Evolutionary conservation across 2,329 filamentous ascomycete species (phyloP).

Genomic region (Aspergillus ochraceus): DNA sequence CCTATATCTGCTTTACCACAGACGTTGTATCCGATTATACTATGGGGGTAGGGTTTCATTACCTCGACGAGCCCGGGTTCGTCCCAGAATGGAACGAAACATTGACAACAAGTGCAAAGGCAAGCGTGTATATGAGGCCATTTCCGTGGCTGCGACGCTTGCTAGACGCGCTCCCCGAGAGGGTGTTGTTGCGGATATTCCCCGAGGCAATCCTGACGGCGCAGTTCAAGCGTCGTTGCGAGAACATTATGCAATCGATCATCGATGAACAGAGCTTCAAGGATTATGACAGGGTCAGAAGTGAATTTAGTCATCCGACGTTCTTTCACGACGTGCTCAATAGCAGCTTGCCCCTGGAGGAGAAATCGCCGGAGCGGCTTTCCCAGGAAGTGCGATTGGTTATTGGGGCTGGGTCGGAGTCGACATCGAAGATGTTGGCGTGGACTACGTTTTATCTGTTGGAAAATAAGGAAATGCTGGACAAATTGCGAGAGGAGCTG

Average conservation of each 20-base stretch:
- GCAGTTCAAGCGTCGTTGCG: slow-evolving; percentile 16
- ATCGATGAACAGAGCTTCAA: slow-evolving; percentile 17
- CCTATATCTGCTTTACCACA: slow-evolving; percentile 41
- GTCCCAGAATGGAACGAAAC: slow-evolving; percentile 27
- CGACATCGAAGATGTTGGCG: slow-evolving; percentile 9
- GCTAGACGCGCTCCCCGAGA: neutral
- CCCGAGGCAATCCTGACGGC: slow-evolving; percentile 13
- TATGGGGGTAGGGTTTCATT: slow-evolving; percentile 23
- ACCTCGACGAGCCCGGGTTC: slow-evolving; percentile 26
- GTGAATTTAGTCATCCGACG: slow-evolving; percentile 16
- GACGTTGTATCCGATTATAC: slow-evolving; percentile 47
- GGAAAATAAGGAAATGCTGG: slow-evolving; percentile 14
- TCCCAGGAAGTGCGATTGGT: slow-evolving; percentile 31
- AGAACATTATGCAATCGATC: slow-evolving; percentile 8
- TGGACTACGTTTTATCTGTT: slow-evolving; percentile 13
- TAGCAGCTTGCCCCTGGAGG: slow-evolving; percentile 26
- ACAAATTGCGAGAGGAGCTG: slow-evolving; percentile 21
- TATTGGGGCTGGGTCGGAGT: slow-evolving; percentile 29
- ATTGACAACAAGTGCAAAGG: slow-evolving; percentile 16
- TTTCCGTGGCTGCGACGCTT: slow-evolving; percentile 10
- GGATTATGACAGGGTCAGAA: slow-evolving; percentile 3
- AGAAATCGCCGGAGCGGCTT: slow-evolving; percentile 35
- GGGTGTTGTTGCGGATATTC: neutral
- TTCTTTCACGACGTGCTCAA: slow-evolving; percentile 34
- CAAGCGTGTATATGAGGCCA: slow-evolving; percentile 13